phyloP scores from a whole-genome alignment of 2,329 filamentous ascomycete species.

The Chaetomium sp. region DNA sequence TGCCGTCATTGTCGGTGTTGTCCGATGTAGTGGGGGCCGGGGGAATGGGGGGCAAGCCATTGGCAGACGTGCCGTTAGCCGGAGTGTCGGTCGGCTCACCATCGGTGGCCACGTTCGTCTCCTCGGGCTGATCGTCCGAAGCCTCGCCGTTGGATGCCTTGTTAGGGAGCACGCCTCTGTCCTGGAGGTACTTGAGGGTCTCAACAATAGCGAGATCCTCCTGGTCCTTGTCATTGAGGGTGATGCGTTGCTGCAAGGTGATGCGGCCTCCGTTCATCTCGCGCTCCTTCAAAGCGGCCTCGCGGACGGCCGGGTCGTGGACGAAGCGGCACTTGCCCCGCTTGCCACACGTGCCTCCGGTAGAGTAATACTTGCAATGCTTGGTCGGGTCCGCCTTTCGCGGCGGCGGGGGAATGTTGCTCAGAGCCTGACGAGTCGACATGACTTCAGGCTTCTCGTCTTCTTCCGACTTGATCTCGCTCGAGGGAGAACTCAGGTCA shows the following conservation, averaged over 20 bases:
- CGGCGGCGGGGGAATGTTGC: conserved; percentile 37
- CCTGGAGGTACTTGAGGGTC: conserved; percentile 58
- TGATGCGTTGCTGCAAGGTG: conserved; percentile 59
- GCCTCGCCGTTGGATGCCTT: conserved; percentile 23
- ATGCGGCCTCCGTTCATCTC: conserved; percentile 59
- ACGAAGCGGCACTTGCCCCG: conserved; percentile 71
- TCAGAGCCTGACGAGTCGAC: conserved; percentile 41
- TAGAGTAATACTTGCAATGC: conserved; percentile 66
- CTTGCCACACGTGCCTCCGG: conserved; percentile 62
- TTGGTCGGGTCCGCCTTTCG: conserved; percentile 56
- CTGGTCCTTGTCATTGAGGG: conserved; percentile 62
- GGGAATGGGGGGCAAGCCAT: conserved; percentile 31
- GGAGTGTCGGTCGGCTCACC: conserved; percentile 20
- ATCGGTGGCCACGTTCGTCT: not conserved
- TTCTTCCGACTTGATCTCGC: conserved; percentile 47
- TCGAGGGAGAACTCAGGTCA: conserved; percentile 31
- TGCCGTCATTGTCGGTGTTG: not conserved
- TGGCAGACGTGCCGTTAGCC: conserved; percentile 18
- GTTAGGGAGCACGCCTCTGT: conserved; percentile 48
- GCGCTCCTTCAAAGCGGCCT: conserved; percentile 57
- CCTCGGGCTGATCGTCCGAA: conserved; percentile 21
- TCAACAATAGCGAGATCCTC: conserved; percentile 60
- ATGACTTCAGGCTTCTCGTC: conserved; percentile 54
- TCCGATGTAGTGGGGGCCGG: conserved; percentile 27
- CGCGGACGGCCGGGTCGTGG: conserved; percentile 57